Conservation (phyloP, 2,329 filamentous ascomycete species). For the Ceratocystis destructans region DNA sequence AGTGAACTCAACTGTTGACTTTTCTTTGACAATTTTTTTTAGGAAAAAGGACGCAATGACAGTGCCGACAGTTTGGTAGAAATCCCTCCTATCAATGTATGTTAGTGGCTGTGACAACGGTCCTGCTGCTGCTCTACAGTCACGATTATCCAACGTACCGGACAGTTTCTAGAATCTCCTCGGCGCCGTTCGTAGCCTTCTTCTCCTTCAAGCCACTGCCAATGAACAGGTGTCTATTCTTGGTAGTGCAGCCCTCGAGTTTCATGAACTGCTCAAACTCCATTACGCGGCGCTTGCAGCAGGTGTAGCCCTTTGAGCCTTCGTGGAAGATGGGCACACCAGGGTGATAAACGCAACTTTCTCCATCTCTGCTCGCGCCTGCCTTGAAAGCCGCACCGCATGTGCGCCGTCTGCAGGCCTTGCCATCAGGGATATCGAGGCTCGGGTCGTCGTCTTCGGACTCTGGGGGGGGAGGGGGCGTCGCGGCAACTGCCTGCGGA, state of each 20-base stretch:
- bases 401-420: constrained; percentile 61
- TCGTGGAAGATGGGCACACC: constrained; percentile 91
- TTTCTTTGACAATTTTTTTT: constrained; percentile 87
- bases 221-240: constrained; percentile 70
- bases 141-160: constrained; percentile 37
- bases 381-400: constrained; percentile 57
- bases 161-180: constrained; percentile 67
- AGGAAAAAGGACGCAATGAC: constrained; percentile 89
- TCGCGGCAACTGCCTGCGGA: constrained; percentile 34
- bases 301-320: constrained; percentile 93
- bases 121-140: no score
- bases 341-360: constrained; percentile 78
- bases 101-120: background rate
- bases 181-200: constrained; percentile 32
- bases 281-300: constrained; percentile 86
- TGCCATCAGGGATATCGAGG: constrained; percentile 57
- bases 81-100: constrained; percentile 47
- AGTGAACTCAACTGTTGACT: constrained; percentile 57
- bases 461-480: constrained; percentile 53
- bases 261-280: constrained; percentile 98
- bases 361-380: constrained; percentile 46
- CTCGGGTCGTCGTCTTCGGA: constrained; percentile 77
- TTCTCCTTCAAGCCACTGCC: constrained; percentile 56
- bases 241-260: constrained; percentile 79
- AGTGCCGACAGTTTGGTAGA: constrained; percentile 76